Conservation (phyloP, 116 monocot genomes). For the Iris pallida region DNA sequence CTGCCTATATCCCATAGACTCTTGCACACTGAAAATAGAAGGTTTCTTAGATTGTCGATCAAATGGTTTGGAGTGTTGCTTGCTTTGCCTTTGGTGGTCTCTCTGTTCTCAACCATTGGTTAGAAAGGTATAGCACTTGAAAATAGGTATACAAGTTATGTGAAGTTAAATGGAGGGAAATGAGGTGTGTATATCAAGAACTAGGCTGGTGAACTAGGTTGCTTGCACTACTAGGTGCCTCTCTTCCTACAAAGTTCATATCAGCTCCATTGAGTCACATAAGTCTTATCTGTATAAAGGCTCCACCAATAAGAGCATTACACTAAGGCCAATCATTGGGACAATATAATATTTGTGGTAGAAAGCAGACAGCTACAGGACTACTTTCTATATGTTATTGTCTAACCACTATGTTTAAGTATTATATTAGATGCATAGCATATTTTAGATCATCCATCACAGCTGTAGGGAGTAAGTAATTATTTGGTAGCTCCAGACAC, state of each 20-base stretch:
- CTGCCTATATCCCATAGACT: slow-evolving; percentile 35
- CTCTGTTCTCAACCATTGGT: background rate
- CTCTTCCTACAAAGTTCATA: background rate
- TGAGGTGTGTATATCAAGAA: background rate
- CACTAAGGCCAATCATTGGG: background rate
- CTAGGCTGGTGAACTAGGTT: background rate
- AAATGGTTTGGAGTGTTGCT: slow-evolving; percentile 5
- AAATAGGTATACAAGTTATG: background rate
- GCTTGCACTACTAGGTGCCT: background rate
- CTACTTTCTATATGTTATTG: no score
- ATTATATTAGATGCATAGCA: no score
- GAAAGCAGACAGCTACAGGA: no score
- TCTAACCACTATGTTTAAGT: no score
- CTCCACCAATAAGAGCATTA: background rate
- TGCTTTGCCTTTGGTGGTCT: background rate
- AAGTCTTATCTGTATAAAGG: background rate
- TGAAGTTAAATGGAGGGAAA: background rate
- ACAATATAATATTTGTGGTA: background rate
- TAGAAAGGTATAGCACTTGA: background rate
- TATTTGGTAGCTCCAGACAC: no score
- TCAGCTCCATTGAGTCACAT: background rate
- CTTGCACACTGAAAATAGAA: slow-evolving; percentile 19
- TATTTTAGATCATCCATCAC: no score
- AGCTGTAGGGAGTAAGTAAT: no score
- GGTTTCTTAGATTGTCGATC: slow-evolving; percentile 14